Evolutionary conservation across 1,139 yeast species (phyloP).

Genomic region (Yamadazyma membranifaciens): DNA sequence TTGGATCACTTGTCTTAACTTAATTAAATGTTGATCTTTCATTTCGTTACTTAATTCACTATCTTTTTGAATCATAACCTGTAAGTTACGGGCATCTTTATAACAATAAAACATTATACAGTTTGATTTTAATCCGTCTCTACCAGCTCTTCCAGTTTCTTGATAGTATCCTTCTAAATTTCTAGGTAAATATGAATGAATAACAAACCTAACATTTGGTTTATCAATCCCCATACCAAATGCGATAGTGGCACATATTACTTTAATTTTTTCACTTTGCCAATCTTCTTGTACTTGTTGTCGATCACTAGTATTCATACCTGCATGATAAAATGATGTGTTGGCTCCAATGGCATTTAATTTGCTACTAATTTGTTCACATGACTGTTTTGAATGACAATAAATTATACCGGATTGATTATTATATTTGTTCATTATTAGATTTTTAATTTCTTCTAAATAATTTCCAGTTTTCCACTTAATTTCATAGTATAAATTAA

Average conservation of each 20-base stretch:
- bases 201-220: slow-evolving; percentile 89
- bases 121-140: slow-evolving; percentile 82
- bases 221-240: slow-evolving; percentile 99
- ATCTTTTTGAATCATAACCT: slow-evolving; percentile 76
- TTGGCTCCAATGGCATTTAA: slow-evolving; percentile 59
- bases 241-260: slow-evolving; percentile 95
- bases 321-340: slow-evolving; percentile 88
- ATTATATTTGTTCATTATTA: slow-evolving; percentile 50
- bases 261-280: slow-evolving; percentile 71
- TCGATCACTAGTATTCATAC: slow-evolving; percentile 79
- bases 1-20: slow-evolving; percentile 80
- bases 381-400: slow-evolving; percentile 85
- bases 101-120: slow-evolving; percentile 82
- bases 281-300: slow-evolving; percentile 68
- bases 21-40: slow-evolving; percentile 74
- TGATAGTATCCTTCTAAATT: slow-evolving; percentile 95
- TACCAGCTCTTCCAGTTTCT: slow-evolving; percentile 98
- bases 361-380: slow-evolving; percentile 76
- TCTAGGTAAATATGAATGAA: slow-evolving; percentile 86
- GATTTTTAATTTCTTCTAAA: slow-evolving; percentile 58
- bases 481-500: slow-evolving; percentile 80
- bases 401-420: slow-evolving; percentile 85
- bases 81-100: slow-evolving; percentile 72
- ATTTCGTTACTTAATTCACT: slow-evolving; percentile 61
- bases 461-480: slow-evolving; percentile 58